Conservation (phyloP, 2,329 filamentous ascomycete genomes). For the Biscogniauxia sp. region DNA sequence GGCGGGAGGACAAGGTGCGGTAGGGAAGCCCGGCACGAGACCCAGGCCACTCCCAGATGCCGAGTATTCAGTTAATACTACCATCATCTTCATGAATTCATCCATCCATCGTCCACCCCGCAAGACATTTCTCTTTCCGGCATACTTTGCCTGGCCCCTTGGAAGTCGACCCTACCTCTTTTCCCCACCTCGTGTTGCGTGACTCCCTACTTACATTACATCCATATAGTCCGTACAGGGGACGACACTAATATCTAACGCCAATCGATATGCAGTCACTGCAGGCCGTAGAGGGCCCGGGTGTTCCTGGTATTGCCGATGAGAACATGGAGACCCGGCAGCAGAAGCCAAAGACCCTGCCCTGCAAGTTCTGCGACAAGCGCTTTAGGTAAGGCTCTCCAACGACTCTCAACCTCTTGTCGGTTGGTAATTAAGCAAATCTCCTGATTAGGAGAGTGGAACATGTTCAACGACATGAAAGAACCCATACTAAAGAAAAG, state of each 20-base stretch:
- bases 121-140: constrained; percentile 35
- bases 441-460: constrained; percentile 55
- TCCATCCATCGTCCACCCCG: constrained; percentile 34
- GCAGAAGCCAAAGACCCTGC: constrained; percentile 60
- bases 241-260: not conserved
- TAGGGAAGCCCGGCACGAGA: not conserved
- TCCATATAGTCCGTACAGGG: constrained; percentile 43
- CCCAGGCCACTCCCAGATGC: constrained; percentile 23
- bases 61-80: constrained; percentile 30
- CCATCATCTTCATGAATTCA: constrained; percentile 33
- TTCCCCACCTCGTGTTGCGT: constrained; percentile 36
- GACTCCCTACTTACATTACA: constrained; percentile 34
- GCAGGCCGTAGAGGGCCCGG: constrained; percentile 47
- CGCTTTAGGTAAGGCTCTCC: constrained; percentile 53
- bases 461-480: constrained; percentile 62
- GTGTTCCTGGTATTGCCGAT: constrained; percentile 37
- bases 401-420: constrained; percentile 12
- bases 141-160: constrained; percentile 29
- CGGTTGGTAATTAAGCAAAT: constrained; percentile 35
- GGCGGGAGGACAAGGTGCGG: not conserved
- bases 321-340: constrained; percentile 52
- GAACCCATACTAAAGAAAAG: constrained; percentile 65
- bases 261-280: constrained; percentile 44
- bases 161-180: constrained; percentile 28
- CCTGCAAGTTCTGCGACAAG: constrained; percentile 63